Conservation (phyloP, 1,284 basidiomycete species). For the Apiotrichum porosum region DNA sequence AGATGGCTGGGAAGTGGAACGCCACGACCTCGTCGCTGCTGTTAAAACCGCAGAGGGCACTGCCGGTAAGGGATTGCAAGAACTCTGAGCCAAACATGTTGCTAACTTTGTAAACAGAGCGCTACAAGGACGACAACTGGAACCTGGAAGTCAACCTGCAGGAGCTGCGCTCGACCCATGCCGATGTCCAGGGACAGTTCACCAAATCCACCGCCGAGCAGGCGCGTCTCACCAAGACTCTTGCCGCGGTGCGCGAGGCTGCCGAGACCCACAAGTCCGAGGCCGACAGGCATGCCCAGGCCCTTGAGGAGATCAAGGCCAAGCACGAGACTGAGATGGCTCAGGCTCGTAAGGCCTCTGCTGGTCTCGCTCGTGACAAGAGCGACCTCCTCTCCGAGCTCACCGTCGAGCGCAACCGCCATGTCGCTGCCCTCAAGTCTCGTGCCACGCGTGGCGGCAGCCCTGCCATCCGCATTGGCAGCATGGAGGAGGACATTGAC, state of each 20-base stretch:
- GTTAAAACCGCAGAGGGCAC: conserved; percentile 71
- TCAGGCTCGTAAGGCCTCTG: conserved; percentile 77
- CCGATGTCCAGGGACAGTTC: conserved; percentile 61
- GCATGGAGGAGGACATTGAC: conserved; percentile 52
- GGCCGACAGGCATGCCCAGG: conserved; percentile 64
- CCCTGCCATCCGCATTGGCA: conserved; percentile 52
- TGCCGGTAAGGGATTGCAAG: conserved; percentile 56
- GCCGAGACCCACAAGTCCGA: conserved; percentile 83
- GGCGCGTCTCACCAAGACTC: conserved; percentile 69
- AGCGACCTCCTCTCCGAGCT: conserved; percentile 79
- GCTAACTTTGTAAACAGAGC: conserved; percentile 46
- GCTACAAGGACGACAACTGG: conserved; percentile 98
- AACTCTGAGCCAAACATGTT: background rate
- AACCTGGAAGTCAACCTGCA: conserved; percentile 91
- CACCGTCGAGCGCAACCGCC: conserved; percentile 59
- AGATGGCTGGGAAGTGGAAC: conserved; percentile 64
- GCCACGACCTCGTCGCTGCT: conserved; percentile 65
- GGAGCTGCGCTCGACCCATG: conserved; percentile 69
- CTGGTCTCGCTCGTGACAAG: conserved; percentile 84
- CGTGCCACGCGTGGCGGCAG: conserved; percentile 32
- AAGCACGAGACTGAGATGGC: conserved; percentile 91
- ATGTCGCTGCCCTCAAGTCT: conserved; percentile 31
- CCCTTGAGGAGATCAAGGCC: conserved; percentile 69
- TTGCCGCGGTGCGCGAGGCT: conserved; percentile 68
- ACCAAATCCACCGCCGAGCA: conserved; percentile 76